Conservation (phyloP, 176 grass and related monocot species). For the Tillandsia leiboldiana region DNA sequence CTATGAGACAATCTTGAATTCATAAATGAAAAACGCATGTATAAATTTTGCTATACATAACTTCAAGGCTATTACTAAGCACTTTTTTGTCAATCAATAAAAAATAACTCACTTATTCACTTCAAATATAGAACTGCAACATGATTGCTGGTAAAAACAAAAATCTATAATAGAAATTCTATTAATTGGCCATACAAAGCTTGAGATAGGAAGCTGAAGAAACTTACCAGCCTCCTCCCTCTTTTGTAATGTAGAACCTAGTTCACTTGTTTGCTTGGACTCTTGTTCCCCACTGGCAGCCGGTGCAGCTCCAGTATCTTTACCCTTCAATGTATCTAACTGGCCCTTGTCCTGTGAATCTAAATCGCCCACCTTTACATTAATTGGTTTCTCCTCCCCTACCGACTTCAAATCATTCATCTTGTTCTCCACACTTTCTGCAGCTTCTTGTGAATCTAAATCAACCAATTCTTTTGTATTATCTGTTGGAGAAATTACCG, state of each 20-base stretch:
- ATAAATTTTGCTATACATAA: no score
- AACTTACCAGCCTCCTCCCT: constrained; percentile 40
- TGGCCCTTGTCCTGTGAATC: constrained; percentile 24
- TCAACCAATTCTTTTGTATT: constrained; percentile 22
- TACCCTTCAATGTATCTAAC: constrained; percentile 13
- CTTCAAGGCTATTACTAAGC: no score
- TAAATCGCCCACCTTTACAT: constrained; percentile 22
- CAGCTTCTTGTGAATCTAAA: constrained; percentile 24
- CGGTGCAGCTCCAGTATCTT: constrained; percentile 27
- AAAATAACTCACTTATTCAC: no score
- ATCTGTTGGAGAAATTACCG: constrained; percentile 15
- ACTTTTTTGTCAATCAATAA: no score
- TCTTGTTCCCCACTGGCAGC: constrained; percentile 26
- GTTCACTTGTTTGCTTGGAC: constrained; percentile 17
- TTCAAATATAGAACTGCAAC: no score
- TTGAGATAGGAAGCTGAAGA: constrained; percentile 16
- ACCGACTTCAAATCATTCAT: constrained; percentile 19
- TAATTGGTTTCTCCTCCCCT: constrained; percentile 32
- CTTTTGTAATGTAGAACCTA: constrained; percentile 24
- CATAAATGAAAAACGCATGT: no score
- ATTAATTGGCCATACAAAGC: constrained; percentile 13
- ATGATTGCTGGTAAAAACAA: no score
- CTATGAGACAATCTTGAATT: no score
- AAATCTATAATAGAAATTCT: no score
- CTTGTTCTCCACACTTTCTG: constrained; percentile 23